Evolutionary conservation across 2,329 filamentous ascomycete genomes (phyloP).

Genomic region (Aspergillus melleus): DNA sequence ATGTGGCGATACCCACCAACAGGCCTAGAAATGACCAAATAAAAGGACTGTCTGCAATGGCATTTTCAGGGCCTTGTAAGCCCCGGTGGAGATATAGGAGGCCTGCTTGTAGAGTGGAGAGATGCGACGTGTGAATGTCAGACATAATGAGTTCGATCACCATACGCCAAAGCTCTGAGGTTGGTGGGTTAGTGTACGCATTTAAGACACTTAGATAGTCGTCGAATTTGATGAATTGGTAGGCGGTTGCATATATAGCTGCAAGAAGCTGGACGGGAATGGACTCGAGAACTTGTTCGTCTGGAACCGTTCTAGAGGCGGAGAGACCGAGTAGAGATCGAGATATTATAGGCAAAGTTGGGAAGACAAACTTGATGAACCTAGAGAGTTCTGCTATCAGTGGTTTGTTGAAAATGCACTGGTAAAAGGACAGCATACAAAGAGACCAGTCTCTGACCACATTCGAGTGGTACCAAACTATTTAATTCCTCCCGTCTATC

Average conservation of each 20-base stretch:
- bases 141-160: slow-evolving; percentile 18
- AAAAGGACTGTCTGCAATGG: slow-evolving; percentile 28
- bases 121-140: slow-evolving; percentile 26
- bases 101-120: slow-evolving; percentile 25
- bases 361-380: slow-evolving; percentile 24
- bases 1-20: slow-evolving; percentile 27
- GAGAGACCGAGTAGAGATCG: slow-evolving; percentile 18
- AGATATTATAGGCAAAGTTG: slow-evolving; percentile 24
- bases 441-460: slow-evolving; percentile 13
- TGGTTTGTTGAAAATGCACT: background rate
- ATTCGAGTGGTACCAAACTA: slow-evolving; percentile 10
- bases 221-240: slow-evolving; percentile 26
- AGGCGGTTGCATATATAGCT: slow-evolving; percentile 27
- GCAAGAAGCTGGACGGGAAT: slow-evolving; percentile 25
- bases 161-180: slow-evolving; percentile 22
- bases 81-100: slow-evolving; percentile 26
- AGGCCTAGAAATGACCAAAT: slow-evolving; percentile 32
- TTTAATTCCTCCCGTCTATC: slow-evolving; percentile 8
- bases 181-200: slow-evolving; percentile 17
- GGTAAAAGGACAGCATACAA: slow-evolving; percentile 7
- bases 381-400: slow-evolving; percentile 3
- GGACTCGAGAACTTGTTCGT: slow-evolving; percentile 8
- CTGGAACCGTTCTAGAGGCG: background rate
- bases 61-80: slow-evolving; percentile 11
- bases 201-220: slow-evolving; percentile 18